phyloP scores from a whole-genome alignment of 306 rosid genomes.

The Pterocarpus macrocarpus region DNA sequence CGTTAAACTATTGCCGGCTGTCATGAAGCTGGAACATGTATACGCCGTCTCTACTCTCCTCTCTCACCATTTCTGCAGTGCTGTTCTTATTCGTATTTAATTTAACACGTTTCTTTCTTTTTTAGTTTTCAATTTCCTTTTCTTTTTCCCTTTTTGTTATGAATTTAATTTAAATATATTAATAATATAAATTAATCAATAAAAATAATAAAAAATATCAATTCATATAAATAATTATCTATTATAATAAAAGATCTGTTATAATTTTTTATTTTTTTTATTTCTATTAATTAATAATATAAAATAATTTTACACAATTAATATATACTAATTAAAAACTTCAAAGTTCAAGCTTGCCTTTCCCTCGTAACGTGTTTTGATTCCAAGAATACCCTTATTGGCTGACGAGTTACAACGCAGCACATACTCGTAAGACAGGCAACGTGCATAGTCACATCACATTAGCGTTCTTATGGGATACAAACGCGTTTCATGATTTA shows the following conservation, averaged over 20 bases:
- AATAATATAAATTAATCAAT: too few relatives aligned
- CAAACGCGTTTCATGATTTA: constrained; percentile 5
- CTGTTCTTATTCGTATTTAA: neutral
- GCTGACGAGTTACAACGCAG: neutral
- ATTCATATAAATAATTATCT: too few relatives aligned
- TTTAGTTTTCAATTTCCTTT: neutral
- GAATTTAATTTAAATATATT: too few relatives aligned
- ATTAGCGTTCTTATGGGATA: neutral
- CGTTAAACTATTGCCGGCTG: constrained; percentile 42
- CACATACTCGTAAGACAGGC: too few relatives aligned
- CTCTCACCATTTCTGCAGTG: neutral
- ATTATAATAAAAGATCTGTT: too few relatives aligned
- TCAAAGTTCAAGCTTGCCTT: constrained; percentile 27
- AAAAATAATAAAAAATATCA: too few relatives aligned
- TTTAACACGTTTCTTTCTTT: neutral
- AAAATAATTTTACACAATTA: too few relatives aligned
- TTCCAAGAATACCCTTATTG: constrained; percentile 1
- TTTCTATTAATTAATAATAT: too few relatives aligned
- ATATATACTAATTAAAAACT: too few relatives aligned
- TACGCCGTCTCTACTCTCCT: constrained; percentile 5
- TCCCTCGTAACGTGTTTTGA: neutral
- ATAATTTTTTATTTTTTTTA: too few relatives aligned
- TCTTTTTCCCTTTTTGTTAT: neutral
- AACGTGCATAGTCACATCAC: neutral
- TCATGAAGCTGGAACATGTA: constrained; percentile 2